Evolutionary conservation across 345 rosid genomes (phyloP), one percentile per base, ranked within the genome.

Genomic region (Ceriops tagal): DNA sequence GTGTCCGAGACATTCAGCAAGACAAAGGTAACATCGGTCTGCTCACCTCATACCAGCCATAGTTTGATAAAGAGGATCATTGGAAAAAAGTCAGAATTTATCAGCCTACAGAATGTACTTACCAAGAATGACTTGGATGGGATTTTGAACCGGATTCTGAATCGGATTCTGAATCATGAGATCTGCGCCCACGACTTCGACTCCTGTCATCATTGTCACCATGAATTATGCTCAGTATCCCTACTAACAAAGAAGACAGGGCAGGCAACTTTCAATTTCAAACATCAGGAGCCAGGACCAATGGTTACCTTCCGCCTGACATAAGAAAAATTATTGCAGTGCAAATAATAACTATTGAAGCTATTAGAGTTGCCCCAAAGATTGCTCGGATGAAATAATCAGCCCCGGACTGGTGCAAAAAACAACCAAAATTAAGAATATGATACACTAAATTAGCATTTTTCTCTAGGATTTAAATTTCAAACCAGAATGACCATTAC

Each of bases 311-410:
- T 82, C 76, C 86, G 81, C 96, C 90, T 53, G 98, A 86, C 72
- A 95, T 82, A 60, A 95, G 64, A 56, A 82, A 86, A 68, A 95
- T 84, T 43, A 92, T 95, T 53, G 99, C 70, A 1, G 96, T 88
- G 81, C 78, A 95, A 67, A 95, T 96, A 43, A 95, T 65, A 70
- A 95, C 96, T 67, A 92, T 92, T 52, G 99, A 95, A 65, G 98
- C 99, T 64, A 95, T 80, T 58, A 95, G 87, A 63, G 98, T 87
- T 4, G 97, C 88, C 64, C 96, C 99, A 79, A 95, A 95, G 19
- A 96, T 82, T 72, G 87, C 97, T 78, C 97, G 86, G 62, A 90
- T 68, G 58, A 86, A 30, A 79, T 95, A 92, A 66, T 95, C 96
- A 10, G 80, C 83, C 49, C 79, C 83, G 63, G 88, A 88, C 99